These are phyloP conservation scores for Pilobolus umbonatus DNA, from an alignment of 192 early-diverging fungal species.

Conservation along the genomic window DNA sequence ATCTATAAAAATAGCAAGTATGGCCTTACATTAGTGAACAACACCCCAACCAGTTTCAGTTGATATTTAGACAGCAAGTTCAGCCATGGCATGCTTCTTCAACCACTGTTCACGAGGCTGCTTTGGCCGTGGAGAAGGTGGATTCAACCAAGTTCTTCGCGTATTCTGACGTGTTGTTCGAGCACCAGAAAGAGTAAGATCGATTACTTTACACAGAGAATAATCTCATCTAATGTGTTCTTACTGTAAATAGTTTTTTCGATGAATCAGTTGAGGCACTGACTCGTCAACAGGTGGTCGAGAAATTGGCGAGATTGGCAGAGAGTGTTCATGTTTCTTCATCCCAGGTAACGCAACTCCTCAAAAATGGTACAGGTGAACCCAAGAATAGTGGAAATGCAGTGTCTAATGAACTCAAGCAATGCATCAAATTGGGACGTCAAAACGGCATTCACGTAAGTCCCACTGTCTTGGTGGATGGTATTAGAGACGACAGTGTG, in stretches of 20 bases:
- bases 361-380: constrained; percentile 41
- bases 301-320: constrained; percentile 46
- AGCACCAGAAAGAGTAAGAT: constrained; percentile 52
- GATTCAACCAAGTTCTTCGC: constrained; percentile 47
- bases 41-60: constrained; percentile 44
- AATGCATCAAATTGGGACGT: constrained; percentile 59
- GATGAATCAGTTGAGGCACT: constrained; percentile 57
- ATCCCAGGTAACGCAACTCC: constrained; percentile 39
- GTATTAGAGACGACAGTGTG: constrained; percentile 56
- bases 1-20: constrained; percentile 41
- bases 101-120: constrained; percentile 71
- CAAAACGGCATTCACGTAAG: constrained; percentile 73
- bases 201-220: not conserved
- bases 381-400: constrained; percentile 62
- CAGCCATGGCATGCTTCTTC: constrained; percentile 82
- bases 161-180: constrained; percentile 55
- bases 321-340: constrained; percentile 40
- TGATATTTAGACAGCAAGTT: constrained; percentile 78
- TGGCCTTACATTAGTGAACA: constrained; percentile 43
- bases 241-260: constrained; percentile 40
- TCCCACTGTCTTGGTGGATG: constrained; percentile 70
- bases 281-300: constrained; percentile 51
- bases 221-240: not conserved
- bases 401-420: constrained; percentile 66
- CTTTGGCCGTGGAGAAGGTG: constrained; percentile 61